phyloP scores from a whole-genome alignment of 2,329 filamentous ascomycete species.

The Colletotrichum musae region DNA sequence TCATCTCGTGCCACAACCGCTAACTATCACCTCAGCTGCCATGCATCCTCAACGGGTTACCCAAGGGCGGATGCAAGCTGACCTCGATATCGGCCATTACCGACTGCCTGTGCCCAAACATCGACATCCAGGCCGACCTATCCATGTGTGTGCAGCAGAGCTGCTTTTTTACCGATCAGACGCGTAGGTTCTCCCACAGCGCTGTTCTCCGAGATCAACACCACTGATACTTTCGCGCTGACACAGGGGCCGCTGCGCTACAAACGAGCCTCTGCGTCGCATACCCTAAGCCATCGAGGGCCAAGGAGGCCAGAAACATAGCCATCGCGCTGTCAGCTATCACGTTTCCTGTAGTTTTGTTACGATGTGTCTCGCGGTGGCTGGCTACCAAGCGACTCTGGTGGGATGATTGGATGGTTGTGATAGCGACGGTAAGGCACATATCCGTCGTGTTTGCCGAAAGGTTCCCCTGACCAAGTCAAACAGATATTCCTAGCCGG shows the following conservation, averaged over 20 bases:
- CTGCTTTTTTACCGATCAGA: constrained; percentile 40
- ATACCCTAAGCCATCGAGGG: constrained; percentile 38
- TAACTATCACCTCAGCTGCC: constrained; percentile 4
- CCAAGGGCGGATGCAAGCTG: constrained; percentile 30
- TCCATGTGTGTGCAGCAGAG: constrained; percentile 39
- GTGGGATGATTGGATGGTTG: constrained; percentile 40
- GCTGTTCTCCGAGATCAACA: no score
- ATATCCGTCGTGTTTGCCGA: background rate
- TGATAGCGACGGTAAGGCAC: constrained; percentile 1
- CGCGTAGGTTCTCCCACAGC: constrained; percentile 1
- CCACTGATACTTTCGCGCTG: background rate
- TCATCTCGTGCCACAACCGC: background rate
- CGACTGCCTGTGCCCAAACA: constrained; percentile 40
- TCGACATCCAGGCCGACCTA: constrained; percentile 26
- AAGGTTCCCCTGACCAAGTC: background rate
- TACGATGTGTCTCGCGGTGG: constrained; percentile 37
- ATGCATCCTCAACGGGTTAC: constrained; percentile 12
- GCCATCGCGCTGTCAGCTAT: constrained; percentile 41
- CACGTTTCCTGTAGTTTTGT: constrained; percentile 29
- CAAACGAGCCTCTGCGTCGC: constrained; percentile 34
- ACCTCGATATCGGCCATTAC: constrained; percentile 28
- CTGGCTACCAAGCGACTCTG: constrained; percentile 31
- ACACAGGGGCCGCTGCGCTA: background rate
- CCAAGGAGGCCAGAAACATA: constrained; percentile 43
- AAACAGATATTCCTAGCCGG: constrained; percentile 25